Evolutionary conservation across 2,329 filamentous ascomycete genomes (phyloP), one percentile per base, ranked within the genome.

Genomic region (Thielaviopsis ethacetica): DNA sequence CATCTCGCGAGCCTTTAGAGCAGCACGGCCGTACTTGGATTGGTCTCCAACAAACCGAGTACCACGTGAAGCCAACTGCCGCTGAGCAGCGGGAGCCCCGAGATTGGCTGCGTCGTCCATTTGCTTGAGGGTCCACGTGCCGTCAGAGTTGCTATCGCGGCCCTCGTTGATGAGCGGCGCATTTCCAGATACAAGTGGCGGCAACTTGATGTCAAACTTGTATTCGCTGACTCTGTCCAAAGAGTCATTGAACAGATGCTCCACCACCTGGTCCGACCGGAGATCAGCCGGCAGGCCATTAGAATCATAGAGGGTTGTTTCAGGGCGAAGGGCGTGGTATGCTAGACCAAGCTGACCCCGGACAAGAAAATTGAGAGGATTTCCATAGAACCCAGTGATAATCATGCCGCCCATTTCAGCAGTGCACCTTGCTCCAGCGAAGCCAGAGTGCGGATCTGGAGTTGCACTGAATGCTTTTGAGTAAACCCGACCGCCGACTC

Each of bases 401-500:
- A 98, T 97, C 77, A 98, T 95, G 59, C 91, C 93, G 27, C 93
- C 93, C 84, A 96, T 94, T 69, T 98, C 93, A 34, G 89, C 93
- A 21, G 91, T 97, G 67, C 85, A 86, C 56, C 82, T 75, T 62
- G 76, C 79, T 9, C 75, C 77, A 72, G 80, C 71, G 71, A 67
- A 82, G 65, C 17, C 56, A n/a, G 30, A 24, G 3, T 63, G 72
- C 71, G 67, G 75, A 67, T 59, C 75, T 70, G 69, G 79, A 69
- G 74, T 85, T 73, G 73, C 82, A 77, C 75, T 74, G 63, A 85
- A 78, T 24, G 78, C 72, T 57, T 80, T 89, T 57, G 93, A 98
- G 71, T 96, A 97, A 21, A 98, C 89, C 64, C 93, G 83, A 49
- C 93, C 93, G 49, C 93, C 93, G 57, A 98, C 82, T 61, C 93